Conservation (phyloP, 2,329 filamentous ascomycete genomes). For the Epichloe bromicola region DNA sequence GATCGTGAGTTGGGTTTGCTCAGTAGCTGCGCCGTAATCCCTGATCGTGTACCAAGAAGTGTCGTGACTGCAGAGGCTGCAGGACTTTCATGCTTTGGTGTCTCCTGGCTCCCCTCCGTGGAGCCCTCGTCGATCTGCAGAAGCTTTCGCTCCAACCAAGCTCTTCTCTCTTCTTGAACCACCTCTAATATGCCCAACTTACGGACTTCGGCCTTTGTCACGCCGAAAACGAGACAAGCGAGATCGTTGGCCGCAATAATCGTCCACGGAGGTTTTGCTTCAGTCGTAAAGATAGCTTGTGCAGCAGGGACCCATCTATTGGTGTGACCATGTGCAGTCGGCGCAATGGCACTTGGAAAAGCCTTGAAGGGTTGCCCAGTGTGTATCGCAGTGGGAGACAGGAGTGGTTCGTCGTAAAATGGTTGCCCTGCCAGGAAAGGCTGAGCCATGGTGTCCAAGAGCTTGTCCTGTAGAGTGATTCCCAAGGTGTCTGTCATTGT, state of each 20-base stretch:
- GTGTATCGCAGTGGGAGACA: conserved; percentile 30
- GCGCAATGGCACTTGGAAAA: conserved; percentile 35
- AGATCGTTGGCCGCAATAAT: conserved; percentile 94
- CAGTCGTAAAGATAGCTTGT: conserved; percentile 97
- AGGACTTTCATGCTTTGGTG: conserved; percentile 22
- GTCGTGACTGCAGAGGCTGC: conserved; percentile 30
- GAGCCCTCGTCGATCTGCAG: conserved; percentile 34
- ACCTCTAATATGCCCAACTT: conserved; percentile 94
- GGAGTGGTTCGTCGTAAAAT: conserved; percentile 21
- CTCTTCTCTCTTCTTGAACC: conserved; percentile 74
- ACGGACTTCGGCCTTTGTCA: conserved; percentile 87
- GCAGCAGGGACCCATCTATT: conserved; percentile 83
- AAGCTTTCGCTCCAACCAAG: conserved; percentile 83
- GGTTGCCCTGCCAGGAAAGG: conserved; percentile 49
- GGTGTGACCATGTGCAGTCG: conserved; percentile 71
- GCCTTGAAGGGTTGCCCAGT: conserved; percentile 27
- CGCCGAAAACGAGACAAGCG: conserved; percentile 95
- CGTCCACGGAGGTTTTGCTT: conserved; percentile 80
- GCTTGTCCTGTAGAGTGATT: conserved; percentile 63
- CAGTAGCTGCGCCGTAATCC: conserved; percentile 72
- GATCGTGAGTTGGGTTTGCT: conserved; percentile 61
- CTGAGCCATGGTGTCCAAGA: conserved; percentile 74
- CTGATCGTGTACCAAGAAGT: conserved; percentile 55
- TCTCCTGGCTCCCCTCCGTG: conserved; percentile 16
- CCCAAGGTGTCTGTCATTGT: conserved; percentile 77